A percentile compares a stretch with the other conserved stretches of the same genome.
These are phyloP conservation scores for Beta vulgaris DNA, from an alignment of 148 eudicot genomes.

Conservation along the genomic window DNA sequence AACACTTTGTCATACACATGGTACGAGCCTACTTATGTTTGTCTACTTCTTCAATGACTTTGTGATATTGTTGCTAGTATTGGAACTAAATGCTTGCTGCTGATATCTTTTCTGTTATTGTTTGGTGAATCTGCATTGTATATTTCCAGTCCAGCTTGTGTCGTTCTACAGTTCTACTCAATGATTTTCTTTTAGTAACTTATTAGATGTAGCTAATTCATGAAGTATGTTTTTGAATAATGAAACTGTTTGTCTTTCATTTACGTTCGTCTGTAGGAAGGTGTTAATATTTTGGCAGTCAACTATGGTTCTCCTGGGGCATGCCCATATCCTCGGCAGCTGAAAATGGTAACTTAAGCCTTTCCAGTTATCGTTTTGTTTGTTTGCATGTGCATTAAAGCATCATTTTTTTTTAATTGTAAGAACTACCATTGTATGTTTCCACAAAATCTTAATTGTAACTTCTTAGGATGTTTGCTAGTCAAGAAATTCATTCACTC, in stretches of 20 bases:
- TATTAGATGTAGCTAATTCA: neutral
- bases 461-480: neutral
- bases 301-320: slow-evolving; percentile 91
- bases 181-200: neutral
- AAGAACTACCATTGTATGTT: neutral
- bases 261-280: slow-evolving; percentile 51
- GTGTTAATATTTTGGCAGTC: slow-evolving; percentile 75
- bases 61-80: neutral
- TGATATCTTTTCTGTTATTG: neutral
- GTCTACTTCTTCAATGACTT: neutral
- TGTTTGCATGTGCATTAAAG: neutral
- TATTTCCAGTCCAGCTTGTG: neutral
- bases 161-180: neutral
- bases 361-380: neutral
- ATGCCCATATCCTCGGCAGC: slow-evolving; percentile 82
- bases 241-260: neutral
- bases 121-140: neutral
- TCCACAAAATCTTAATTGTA: no score
- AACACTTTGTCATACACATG: slow-evolving; percentile 86
- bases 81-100: neutral
- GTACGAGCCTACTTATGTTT: slow-evolving; percentile 37
- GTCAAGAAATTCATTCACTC: neutral
- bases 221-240: neutral
- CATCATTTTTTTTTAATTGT: neutral
- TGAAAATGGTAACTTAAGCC: slow-evolving; percentile 59